Evolutionary conservation across 768 basidiomycete species (phyloP), one percentile per base, ranked within the genome.

Genomic region (Podaxis pistillaris): DNA sequence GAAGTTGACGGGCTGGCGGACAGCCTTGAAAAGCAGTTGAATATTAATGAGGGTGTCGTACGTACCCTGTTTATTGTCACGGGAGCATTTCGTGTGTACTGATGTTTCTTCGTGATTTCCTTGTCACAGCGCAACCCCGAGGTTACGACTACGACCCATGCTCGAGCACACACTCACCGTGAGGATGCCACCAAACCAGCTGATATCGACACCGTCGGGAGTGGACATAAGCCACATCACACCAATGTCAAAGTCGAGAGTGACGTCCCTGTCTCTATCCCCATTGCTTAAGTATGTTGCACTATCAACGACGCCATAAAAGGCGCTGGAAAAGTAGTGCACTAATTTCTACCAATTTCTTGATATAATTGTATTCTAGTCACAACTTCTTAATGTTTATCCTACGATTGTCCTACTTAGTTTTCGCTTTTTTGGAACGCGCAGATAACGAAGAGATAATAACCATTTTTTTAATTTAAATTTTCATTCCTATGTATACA

Each of bases 1-100:
- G 67, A 70, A 17, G 70, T 72, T 1, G 68, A 73, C 17, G 73
- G 72, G 12, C 36, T 69, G 15, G 72, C 71, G 0, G 67, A 69
- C 47, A 55, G 61, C 1, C 36, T 71, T 41, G 66, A 65, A 46
- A 60, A 62, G 28, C 66, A 70, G 19, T 62, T 73, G 51, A 56
- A 67, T 4, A 55, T 72, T 17, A 57, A 24, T 15, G 24, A 59
- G 40, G 57, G 28, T 47, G 57, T 49, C 24, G 46, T 51, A 36
- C 13, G 41, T 64, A 17, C 49, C 36, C 13, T 60, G 22, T 50
- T 50, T 13, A 28, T 52, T 15, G 17, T 8, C 44, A n/a, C n/a
- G 17, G 8, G 33, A 33, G 9, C 33, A 8, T 33, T 33, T 33
- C 2, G 33, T 9, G 8, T 9, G 33, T 33, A 1, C 33, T 33